Conservation (phyloP, 2,329 filamentous ascomycete species). For the Helotiales sp. region DNA sequence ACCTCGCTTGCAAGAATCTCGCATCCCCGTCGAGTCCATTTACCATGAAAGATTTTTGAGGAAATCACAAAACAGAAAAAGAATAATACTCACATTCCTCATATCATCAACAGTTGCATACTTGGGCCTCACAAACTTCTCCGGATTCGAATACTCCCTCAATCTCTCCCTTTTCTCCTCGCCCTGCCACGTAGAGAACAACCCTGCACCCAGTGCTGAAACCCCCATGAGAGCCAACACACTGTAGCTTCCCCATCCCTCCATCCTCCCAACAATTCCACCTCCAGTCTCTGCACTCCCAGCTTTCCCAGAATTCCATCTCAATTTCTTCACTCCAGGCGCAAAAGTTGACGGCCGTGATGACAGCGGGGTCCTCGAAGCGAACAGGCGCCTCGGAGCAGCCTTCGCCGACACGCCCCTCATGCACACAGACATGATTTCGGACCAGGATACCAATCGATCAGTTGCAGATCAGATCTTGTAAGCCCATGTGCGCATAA, state of each 20-base stretch:
- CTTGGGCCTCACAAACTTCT: conserved; percentile 30
- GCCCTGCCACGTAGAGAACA: conserved; percentile 17
- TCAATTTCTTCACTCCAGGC: neutral
- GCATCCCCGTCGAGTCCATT: no score
- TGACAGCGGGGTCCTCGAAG: neutral
- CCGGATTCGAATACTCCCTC: conserved; percentile 31
- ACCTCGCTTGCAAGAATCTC: neutral
- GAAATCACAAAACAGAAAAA: neutral
- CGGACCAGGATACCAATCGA: neutral
- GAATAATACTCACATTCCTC: conserved; percentile 44
- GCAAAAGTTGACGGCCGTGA: neutral
- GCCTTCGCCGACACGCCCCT: neutral
- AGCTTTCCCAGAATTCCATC: conserved; percentile 20
- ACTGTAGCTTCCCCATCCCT: conserved; percentile 27
- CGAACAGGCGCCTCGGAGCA: neutral
- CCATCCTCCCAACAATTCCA: neutral
- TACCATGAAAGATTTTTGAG: no score
- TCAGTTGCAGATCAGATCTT: conserved; percentile 2
- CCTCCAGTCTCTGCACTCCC: neutral
- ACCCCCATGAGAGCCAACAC: conserved; percentile 28
- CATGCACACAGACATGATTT: conserved; percentile 2
- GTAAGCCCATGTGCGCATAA: conserved; percentile 1
- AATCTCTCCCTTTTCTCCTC: conserved; percentile 11
- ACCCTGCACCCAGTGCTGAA: conserved; percentile 22
- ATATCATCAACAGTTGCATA: conserved; percentile 53